Percentiles rank a stretch among this genome's conserved stretches.
These are phyloP conservation scores for Fusarium falciforme DNA, from an alignment of 2,329 filamentous ascomycete genomes.

Conservation along the genomic window DNA sequence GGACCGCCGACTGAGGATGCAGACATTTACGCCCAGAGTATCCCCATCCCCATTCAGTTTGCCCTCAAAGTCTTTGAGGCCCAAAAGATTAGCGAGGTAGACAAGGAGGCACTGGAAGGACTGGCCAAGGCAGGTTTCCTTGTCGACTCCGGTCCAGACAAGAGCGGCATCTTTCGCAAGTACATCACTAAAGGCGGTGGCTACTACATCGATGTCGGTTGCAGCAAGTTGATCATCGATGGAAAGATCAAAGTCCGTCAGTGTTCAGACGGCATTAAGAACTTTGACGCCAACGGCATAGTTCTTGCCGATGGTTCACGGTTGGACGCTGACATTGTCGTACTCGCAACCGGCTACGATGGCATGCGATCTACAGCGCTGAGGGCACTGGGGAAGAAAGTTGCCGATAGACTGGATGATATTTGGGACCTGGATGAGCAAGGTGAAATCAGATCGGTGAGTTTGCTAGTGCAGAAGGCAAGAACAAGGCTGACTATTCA, in stretches of 20 bases:
- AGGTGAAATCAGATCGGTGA: slow-evolving; percentile 20
- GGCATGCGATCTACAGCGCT: slow-evolving; percentile 51
- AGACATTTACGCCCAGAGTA: slow-evolving; percentile 53
- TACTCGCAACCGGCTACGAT: slow-evolving; percentile 57
- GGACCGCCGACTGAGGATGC: slow-evolving; percentile 62
- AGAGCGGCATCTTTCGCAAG: slow-evolving; percentile 59
- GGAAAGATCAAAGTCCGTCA: slow-evolving; percentile 54
- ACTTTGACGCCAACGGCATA: slow-evolving; percentile 43
- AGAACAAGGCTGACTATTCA: not conserved
- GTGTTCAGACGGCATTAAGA: slow-evolving; percentile 45
- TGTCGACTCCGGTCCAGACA: slow-evolving; percentile 64
- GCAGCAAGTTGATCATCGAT: slow-evolving; percentile 52
- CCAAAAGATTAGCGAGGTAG: slow-evolving; percentile 52
- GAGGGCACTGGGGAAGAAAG: slow-evolving; percentile 51
- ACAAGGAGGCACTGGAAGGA: slow-evolving; percentile 54
- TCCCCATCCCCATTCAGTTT: slow-evolving; percentile 46
- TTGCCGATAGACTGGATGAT: slow-evolving; percentile 40
- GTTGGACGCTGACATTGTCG: slow-evolving; percentile 54
- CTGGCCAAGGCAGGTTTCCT: slow-evolving; percentile 65
- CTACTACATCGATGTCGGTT: slow-evolving; percentile 58
- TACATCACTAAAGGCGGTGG: slow-evolving; percentile 51
- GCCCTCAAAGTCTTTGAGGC: slow-evolving; percentile 57
- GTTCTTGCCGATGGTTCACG: slow-evolving; percentile 48
- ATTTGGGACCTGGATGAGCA: slow-evolving; percentile 21
- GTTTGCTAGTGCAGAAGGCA: not conserved